Conservation (phyloP, 805 yeast species). For the Zygosaccharomyces bisporus region DNA sequence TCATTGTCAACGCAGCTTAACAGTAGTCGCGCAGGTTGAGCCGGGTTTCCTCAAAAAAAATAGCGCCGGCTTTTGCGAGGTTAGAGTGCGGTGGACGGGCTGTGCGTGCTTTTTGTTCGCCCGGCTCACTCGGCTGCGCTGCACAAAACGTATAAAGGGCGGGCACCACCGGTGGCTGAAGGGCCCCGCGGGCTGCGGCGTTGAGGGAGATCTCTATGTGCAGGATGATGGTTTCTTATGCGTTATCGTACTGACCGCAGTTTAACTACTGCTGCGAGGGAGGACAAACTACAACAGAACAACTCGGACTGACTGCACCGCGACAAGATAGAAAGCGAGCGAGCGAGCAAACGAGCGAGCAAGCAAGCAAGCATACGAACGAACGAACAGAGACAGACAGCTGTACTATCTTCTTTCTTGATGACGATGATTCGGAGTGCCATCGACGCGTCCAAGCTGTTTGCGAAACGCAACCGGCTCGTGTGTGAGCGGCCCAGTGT, state of each 20-base stretch:
- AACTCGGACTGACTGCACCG: conserved; percentile 6
- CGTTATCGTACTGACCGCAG: conserved; percentile 38
- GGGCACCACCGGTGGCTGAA: background rate
- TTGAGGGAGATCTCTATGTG: conserved; percentile 2
- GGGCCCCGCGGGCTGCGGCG: background rate
- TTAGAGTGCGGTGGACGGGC: background rate
- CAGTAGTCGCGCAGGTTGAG: background rate
- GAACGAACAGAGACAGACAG: too few relatives aligned
- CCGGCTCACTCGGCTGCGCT: background rate
- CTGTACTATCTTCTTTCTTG: background rate
- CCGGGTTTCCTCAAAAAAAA: background rate
- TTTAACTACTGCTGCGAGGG: conserved; percentile 22
- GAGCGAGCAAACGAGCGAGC: too few relatives aligned
- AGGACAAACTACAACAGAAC: conserved; percentile 12
- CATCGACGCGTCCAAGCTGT: conserved; percentile 5
- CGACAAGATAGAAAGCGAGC: background rate
- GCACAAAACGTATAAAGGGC: background rate
- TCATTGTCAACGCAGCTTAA: background rate
- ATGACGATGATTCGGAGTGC: background rate
- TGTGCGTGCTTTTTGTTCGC: background rate
- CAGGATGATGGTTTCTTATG: conserved; percentile 20
- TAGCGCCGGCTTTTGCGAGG: background rate
- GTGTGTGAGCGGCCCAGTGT: conserved; percentile 14
- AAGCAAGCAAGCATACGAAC: too few relatives aligned
- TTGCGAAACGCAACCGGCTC: conserved; percentile 19